Evolutionary conservation across 2,329 filamentous ascomycete species (phyloP).

Genomic region (Aspergillus fructus): DNA sequence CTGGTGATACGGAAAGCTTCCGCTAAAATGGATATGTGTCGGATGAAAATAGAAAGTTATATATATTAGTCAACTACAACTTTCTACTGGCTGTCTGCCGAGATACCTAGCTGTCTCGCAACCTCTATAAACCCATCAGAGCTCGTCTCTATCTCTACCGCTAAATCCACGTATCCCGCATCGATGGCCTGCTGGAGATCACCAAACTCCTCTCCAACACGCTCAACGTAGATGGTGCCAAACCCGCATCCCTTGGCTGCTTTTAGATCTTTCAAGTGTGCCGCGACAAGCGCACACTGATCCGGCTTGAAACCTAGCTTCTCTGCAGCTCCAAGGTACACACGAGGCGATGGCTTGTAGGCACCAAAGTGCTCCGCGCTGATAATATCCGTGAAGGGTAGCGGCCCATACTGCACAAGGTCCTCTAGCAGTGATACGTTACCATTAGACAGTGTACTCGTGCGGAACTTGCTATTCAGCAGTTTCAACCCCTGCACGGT

Average conservation of each 20-base stretch:
- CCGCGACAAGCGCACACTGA: constrained; percentile 74
- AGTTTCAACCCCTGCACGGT: constrained; percentile 53
- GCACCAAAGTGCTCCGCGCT: constrained; percentile 69
- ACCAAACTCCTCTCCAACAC: constrained; percentile 64
- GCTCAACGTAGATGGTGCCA: constrained; percentile 72
- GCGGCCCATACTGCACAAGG: constrained; percentile 56
- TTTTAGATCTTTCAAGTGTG: constrained; percentile 68
- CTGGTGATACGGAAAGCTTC: background rate
- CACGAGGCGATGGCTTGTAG: constrained; percentile 70
- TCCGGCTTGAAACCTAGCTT: constrained; percentile 56
- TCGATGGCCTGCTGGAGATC: constrained; percentile 53
- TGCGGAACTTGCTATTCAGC: constrained; percentile 58
- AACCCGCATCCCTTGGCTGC: constrained; percentile 66
- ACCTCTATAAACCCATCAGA: constrained; percentile 56
- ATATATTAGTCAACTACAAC: background rate
- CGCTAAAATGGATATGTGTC: background rate
- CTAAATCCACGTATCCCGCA: constrained; percentile 65
- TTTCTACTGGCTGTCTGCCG: background rate
- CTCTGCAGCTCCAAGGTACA: constrained; percentile 67
- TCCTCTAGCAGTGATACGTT: constrained; percentile 67
- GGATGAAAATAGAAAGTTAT: background rate
- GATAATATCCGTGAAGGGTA: constrained; percentile 63
- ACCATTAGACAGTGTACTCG: constrained; percentile 72
- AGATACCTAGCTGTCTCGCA: constrained; percentile 48
- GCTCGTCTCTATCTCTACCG: constrained; percentile 49